These are phyloP conservation scores for Cladobotryum mycophilum DNA, from an alignment of 2,329 filamentous ascomycete genomes.

Conservation along the genomic window DNA sequence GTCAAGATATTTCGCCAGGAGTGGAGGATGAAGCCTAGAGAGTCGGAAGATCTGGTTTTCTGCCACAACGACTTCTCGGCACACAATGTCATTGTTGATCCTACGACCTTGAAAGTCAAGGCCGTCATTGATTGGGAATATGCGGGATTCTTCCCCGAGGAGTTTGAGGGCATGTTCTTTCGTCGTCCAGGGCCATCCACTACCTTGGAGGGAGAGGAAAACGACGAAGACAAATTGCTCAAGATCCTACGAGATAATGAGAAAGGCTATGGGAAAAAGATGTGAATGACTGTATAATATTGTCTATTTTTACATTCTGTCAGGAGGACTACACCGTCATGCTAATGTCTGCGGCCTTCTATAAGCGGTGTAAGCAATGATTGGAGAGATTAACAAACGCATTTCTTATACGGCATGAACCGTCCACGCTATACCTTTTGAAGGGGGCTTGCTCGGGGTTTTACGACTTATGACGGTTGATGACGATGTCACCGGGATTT, in stretches of 20 bases:
- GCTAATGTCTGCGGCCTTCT: too few species aligned
- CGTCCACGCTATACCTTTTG: too few species aligned
- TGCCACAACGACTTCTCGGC: constrained; percentile 13
- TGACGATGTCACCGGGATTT: too few species aligned
- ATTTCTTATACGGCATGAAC: too few species aligned
- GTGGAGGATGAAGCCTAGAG: constrained; percentile 14
- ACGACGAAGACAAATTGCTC: constrained; percentile 13
- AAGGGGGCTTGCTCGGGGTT: too few species aligned
- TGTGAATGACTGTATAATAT: too few species aligned
- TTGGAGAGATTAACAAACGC: too few species aligned
- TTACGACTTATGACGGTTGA: too few species aligned
- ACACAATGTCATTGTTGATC: constrained; percentile 15
- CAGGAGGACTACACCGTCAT: too few species aligned
- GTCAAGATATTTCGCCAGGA: neutral
- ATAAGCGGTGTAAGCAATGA: too few species aligned
- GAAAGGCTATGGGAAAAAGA: too few species aligned
- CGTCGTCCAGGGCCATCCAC: constrained; percentile 18
- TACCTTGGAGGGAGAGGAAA: constrained; percentile 20
- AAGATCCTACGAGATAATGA: neutral
- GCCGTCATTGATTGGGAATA: constrained; percentile 35
- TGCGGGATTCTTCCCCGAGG: constrained; percentile 26
- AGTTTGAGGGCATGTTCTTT: constrained; percentile 23
- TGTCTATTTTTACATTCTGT: too few species aligned
- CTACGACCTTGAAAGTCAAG: constrained; percentile 22
- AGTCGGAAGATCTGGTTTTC: constrained; percentile 16